Base-by-base conservation (phyloP, 345 rosid species). In the Chamaenerion angustifolium region DNA sequence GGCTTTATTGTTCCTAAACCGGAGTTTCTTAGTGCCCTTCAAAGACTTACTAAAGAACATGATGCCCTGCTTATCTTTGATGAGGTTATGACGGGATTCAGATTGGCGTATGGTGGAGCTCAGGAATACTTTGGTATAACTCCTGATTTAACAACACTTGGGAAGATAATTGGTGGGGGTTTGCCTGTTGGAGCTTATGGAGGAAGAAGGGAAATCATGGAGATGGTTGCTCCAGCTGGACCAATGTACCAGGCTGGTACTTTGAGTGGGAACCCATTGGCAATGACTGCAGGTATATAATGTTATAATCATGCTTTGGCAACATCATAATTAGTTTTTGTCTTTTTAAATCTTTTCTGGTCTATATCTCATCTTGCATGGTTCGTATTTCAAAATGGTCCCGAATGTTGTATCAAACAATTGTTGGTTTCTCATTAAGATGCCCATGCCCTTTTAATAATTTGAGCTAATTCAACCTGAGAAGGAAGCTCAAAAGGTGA, bases 241-340 rank as follows among this genome's bases (percentile, higher is more conserved):
- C 95, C 96, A 5, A 82, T 92, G 95, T 92, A 92, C 72, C 94
- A 92, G 65, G 98, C 94, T 2, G 94, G 98, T 48, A 87, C 98
- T 46, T 77, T 84, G 68, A 87, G 98, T 48, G 95, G 98, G 57
- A 87, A 92, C 43, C 98, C 96, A 2, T 56, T 92, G 66, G 98
- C 98, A 12, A 87, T 87, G 96, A 82, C 96, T 0, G 94, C 95
- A 0, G 37, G 37, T 31, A 31, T 8, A 31, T 31, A 7, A 31
- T 31, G 7, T 31, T 31, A 31, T 31, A 4, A 31, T 31, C 4
- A 7, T 31, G 10, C 37, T 31, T 31, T 31, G 37, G 37, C 37
- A 31, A 31, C 10, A 8, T 3, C 37, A 2, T 31, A 3, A 31
- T 31, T 31, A 31, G 3, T 31, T 1, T 31, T 31, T 31, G 8